phyloP scores from a whole-genome alignment of 306 rosid species.

The Medicago truncatula region MtrunA17r5.0-ANR NC_053049.1:3549001-3549500 shows the following conservation, averaged over 20 bases:
- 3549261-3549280: slow-evolving; percentile 88
- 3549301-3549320: slow-evolving; percentile 1
- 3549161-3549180: slow-evolving; percentile 75
- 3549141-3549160: slow-evolving; percentile 87
- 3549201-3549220: slow-evolving; percentile 89
- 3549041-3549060: not conserved
- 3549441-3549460: slow-evolving; percentile 65
- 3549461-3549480: slow-evolving; percentile 86
- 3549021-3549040: not conserved
- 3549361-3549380: too few relatives aligned
- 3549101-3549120: slow-evolving; percentile 9
- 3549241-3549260: slow-evolving; percentile 94
- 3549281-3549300: slow-evolving; percentile 70
- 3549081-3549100: slow-evolving; percentile 1
- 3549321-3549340: not conserved
- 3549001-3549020: not conserved
- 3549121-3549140: slow-evolving; percentile 43
- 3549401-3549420: slow-evolving; percentile 84
- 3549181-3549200: slow-evolving; percentile 90
- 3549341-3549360: not conserved
- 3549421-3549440: slow-evolving; percentile 81
- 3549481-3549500: slow-evolving; percentile 81
- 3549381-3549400: slow-evolving; percentile 64
- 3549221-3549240: slow-evolving; percentile 99
- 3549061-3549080: not conserved